A percentile compares a stretch with the other conserved stretches of the same genome.
Evolutionary conservation across 225 moss, liverwort and hornwort species (phyloP).

Genomic region (Ulota crispa): DNA sequence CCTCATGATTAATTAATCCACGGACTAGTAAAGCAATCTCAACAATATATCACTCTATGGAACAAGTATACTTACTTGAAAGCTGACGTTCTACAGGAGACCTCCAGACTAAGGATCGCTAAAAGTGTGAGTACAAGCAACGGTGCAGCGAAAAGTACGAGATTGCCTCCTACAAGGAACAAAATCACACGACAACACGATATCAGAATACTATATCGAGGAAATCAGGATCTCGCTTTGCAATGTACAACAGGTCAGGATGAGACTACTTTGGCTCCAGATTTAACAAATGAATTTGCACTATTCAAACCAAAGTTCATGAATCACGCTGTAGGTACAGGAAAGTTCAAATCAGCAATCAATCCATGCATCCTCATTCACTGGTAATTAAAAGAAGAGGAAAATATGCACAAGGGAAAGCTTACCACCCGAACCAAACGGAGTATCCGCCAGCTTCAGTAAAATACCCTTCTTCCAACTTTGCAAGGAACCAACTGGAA

Average conservation of each 20-base stretch:
- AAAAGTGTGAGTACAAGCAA: conserved; percentile 45
- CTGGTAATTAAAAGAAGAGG: not conserved
- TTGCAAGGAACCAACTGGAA: conserved; percentile 35
- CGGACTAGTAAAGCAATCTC: not conserved
- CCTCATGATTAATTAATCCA: not conserved
- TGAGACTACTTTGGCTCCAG: not conserved
- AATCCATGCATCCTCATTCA: not conserved
- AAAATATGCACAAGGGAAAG: not conserved
- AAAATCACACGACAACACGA: conserved; percentile 12
- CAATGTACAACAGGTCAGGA: conserved; percentile 6
- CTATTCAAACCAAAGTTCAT: not conserved
- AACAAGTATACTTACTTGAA: conserved; percentile 36
- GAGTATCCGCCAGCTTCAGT: conserved; percentile 29
- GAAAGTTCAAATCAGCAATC: conserved; percentile 20
- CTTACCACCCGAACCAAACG: conserved; percentile 53
- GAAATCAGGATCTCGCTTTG: not conserved
- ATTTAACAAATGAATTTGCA: not conserved
- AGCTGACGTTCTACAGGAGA: conserved; percentile 32
- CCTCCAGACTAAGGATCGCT: conserved; percentile 43
- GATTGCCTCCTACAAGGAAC: conserved; percentile 38
- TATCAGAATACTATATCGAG: conserved; percentile 21
- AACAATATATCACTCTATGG: not conserved
- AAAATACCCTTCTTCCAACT: conserved; percentile 23
- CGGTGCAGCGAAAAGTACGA: conserved; percentile 49
- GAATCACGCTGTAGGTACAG: not conserved